These are phyloP conservation scores for Corymbia maculata DNA, from an alignment of 345 rosid species.

Conservation along the genomic window DNA sequence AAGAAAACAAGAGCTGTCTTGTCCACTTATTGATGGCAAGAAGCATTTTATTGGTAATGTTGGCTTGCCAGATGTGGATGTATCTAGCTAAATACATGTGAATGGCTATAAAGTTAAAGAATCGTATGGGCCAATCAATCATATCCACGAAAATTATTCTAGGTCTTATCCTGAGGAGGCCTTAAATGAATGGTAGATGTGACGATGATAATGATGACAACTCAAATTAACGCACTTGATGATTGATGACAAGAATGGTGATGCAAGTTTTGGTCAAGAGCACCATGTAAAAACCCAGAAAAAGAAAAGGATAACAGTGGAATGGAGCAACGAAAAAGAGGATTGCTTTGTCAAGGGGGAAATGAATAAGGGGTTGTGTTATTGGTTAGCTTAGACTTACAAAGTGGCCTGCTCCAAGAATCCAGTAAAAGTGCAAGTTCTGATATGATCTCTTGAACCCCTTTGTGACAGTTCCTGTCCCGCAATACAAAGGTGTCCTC, in stretches of 20 bases:
- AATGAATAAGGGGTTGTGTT: neutral
- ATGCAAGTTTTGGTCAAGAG: neutral
- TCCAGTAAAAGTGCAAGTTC: conserved; percentile 81
- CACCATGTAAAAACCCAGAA: neutral
- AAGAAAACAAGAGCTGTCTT: neutral
- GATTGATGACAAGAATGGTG: neutral
- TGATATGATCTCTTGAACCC: conserved; percentile 70
- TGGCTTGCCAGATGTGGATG: neutral
- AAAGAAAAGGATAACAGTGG: neutral
- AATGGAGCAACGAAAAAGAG: neutral
- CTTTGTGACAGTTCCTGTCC: conserved; percentile 36
- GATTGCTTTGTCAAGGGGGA: neutral
- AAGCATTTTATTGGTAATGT: neutral
- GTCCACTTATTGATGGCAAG: neutral
- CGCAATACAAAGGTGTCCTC: conserved; percentile 54
- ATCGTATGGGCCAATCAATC: neutral
- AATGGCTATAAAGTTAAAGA: neutral
- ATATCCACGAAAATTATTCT: neutral
- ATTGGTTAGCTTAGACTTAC: conserved; percentile 46
- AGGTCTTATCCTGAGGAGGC: neutral
- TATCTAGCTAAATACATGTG: neutral
- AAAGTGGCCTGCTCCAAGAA: conserved; percentile 96
- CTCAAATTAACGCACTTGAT: neutral
- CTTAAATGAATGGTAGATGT: neutral
- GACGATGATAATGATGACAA: neutral